Evolutionary conservation across 225 moss, liverwort and hornwort genomes (phyloP).

Genomic region (Polytrichum formosum): DNA sequence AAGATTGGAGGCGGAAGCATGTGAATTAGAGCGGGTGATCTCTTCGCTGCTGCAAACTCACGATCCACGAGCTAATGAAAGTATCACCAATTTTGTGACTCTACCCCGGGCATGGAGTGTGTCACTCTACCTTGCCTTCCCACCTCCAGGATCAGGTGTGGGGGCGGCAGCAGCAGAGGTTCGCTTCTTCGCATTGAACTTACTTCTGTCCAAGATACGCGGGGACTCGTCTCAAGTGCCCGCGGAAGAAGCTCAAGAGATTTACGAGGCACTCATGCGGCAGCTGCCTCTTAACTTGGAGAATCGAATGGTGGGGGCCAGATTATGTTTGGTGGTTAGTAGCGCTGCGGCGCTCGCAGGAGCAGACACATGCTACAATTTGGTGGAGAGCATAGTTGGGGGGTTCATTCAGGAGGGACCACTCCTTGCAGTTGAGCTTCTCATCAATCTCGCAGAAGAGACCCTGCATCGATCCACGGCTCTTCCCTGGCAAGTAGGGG

Average conservation of each 20-base stretch:
- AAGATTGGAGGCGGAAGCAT: slow-evolving; percentile 28
- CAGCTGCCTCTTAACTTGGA: slow-evolving; percentile 40
- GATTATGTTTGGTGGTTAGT: slow-evolving; percentile 47
- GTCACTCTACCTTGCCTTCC: slow-evolving; percentile 55
- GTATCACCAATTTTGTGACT: slow-evolving; percentile 44
- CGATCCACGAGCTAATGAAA: slow-evolving; percentile 42
- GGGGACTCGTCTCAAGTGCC: slow-evolving; percentile 54
- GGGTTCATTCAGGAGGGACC: slow-evolving; percentile 39
- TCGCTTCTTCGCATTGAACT: slow-evolving; percentile 53
- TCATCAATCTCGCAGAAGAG: slow-evolving; percentile 51
- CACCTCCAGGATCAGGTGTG: slow-evolving; percentile 38
- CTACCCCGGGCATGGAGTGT: slow-evolving; percentile 55
- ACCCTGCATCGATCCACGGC: slow-evolving; percentile 30
- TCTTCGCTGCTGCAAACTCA: slow-evolving; percentile 32
- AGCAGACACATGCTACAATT: slow-evolving; percentile 41
- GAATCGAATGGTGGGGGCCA: slow-evolving; percentile 38
- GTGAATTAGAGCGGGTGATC: slow-evolving; percentile 48
- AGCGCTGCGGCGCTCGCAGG: slow-evolving; percentile 54
- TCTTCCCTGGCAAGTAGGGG: slow-evolving; percentile 47
- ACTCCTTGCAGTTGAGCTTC: slow-evolving; percentile 45
- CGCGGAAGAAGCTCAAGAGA: slow-evolving; percentile 45
- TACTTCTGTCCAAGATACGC: slow-evolving; percentile 50
- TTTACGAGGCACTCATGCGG: slow-evolving; percentile 44
- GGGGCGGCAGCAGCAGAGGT: slow-evolving; percentile 34
- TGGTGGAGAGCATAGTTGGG: slow-evolving; percentile 42